Evolutionary conservation across 306 rosid genomes (phyloP).

Genomic region (Vachellia collinsii): DNA sequence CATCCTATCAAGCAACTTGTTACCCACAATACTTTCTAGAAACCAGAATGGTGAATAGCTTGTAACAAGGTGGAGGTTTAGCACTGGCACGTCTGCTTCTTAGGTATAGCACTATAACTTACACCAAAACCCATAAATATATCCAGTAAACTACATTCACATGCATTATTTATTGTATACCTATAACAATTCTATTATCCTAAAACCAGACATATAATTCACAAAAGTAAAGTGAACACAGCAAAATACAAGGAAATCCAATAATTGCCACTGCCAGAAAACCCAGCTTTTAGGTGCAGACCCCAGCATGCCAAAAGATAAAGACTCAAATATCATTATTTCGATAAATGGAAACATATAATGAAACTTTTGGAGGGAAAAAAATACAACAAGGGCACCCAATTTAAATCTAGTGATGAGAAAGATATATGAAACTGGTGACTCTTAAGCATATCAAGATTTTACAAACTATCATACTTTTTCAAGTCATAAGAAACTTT

Average conservation of each 20-base stretch:
- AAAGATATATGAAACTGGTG: slow-evolving; percentile 12
- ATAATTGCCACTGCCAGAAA: slow-evolving; percentile 29
- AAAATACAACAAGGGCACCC: slow-evolving; percentile 9
- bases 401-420: slow-evolving; percentile 23
- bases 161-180: slow-evolving; percentile 30
- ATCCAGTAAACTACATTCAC: slow-evolving; percentile 33
- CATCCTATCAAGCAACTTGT: slow-evolving; percentile 40
- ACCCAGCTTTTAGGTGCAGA: slow-evolving; percentile 30
- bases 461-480: slow-evolving; percentile 28
- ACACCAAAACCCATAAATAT: slow-evolving; percentile 37
- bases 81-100: background rate
- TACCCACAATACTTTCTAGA: slow-evolving; percentile 33
- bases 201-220: slow-evolving; percentile 24
- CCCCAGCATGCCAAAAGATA: background rate
- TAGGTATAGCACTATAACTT: slow-evolving; percentile 36
- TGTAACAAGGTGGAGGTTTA: slow-evolving; percentile 27
- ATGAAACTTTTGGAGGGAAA: slow-evolving; percentile 2
- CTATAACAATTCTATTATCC: slow-evolving; percentile 16
- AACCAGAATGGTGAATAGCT: slow-evolving; percentile 25
- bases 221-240: slow-evolving; percentile 22
- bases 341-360: slow-evolving; percentile 7
- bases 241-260: slow-evolving; percentile 32
- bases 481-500: slow-evolving; percentile 32
- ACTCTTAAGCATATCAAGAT: background rate
- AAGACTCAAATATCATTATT: background rate